These are phyloP conservation scores for Cryptosporidium meleagridis DNA, from an alignment of 169 alveolate genomes.

Conservation along the genomic window DNA sequence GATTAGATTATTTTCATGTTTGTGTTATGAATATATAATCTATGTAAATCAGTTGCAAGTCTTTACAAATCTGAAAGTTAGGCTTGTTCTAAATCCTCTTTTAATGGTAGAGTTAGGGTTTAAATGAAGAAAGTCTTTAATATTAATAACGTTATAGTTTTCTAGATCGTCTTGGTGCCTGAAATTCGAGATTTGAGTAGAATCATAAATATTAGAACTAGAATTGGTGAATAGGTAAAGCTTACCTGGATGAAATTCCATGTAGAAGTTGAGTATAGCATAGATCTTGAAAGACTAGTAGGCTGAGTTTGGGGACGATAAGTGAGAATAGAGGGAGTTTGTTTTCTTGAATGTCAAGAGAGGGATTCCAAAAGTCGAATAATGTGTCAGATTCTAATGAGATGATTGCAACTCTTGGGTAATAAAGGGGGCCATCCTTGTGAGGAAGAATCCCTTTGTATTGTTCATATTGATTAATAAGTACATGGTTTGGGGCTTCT, in stretches of 20 bases:
- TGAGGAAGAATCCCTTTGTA: conserved; percentile 82
- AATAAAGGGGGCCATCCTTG: conserved; percentile 81
- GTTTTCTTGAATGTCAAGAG: neutral
- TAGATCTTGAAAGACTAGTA: conserved; percentile 43
- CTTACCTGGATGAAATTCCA: conserved; percentile 64
- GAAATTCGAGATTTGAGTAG: neutral
- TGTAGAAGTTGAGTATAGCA: conserved; percentile 60
- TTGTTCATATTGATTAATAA: conserved; percentile 77
- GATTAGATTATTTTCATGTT: neutral
- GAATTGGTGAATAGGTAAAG: neutral
- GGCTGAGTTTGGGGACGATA: conserved; percentile 34
- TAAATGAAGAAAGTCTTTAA: conserved; percentile 20
- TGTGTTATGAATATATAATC: neutral
- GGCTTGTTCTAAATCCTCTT: conserved; percentile 60
- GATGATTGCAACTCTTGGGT: conserved; percentile 78
- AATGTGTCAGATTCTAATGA: conserved; percentile 75
- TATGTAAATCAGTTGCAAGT: neutral
- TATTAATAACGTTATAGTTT: conserved; percentile 12
- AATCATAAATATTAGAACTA: neutral
- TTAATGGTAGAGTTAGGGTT: neutral
- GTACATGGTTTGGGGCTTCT: conserved; percentile 75
- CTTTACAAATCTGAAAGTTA: conserved; percentile 39
- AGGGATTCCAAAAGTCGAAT: conserved; percentile 70
- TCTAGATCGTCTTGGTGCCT: conserved; percentile 7
- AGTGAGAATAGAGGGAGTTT: conserved; percentile 35